Evolutionary conservation across 2,329 filamentous ascomycete genomes (phyloP).

Genomic region (Aspergillus spinulosporus): DNA sequence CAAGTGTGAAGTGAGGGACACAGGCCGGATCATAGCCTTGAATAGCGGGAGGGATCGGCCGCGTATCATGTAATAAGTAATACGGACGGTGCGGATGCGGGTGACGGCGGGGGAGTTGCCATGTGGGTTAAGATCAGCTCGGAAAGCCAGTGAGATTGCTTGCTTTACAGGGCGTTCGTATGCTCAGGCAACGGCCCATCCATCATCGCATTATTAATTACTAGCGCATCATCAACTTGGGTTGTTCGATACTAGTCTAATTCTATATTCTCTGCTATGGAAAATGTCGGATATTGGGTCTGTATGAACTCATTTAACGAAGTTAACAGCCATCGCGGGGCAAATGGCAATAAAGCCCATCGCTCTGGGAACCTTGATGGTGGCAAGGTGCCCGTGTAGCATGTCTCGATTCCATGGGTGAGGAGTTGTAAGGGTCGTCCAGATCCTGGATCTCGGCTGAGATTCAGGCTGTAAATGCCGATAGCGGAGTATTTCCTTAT

Average conservation of each 20-base stretch:
- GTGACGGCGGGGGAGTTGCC: conserved; percentile 15
- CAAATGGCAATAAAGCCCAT: too few species aligned
- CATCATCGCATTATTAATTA: conserved; percentile 7
- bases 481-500: not conserved
- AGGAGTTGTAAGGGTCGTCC: not conserved
- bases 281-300: not conserved
- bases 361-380: not conserved
- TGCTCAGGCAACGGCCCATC: conserved; percentile 8
- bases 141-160: not conserved
- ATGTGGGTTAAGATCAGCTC: conserved; percentile 9
- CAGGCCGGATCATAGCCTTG: not conserved
- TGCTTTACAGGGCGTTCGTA: conserved; percentile 12
- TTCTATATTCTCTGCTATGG: not conserved
- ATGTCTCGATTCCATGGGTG: not conserved
- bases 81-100: conserved; percentile 10
- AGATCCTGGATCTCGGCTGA: conserved; percentile 1
- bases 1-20: conserved; percentile 2
- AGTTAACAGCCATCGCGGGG: not conserved
- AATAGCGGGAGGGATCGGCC: not conserved
- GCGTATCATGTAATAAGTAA: conserved; percentile 16
- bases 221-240: conserved; percentile 5
- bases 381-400: not conserved
- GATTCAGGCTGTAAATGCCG: not conserved
- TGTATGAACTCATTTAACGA: not conserved
- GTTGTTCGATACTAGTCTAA: not conserved